Evolutionary conservation across 768 basidiomycete species (phyloP).

Genomic region (Tubosaeta sp.): DNA sequence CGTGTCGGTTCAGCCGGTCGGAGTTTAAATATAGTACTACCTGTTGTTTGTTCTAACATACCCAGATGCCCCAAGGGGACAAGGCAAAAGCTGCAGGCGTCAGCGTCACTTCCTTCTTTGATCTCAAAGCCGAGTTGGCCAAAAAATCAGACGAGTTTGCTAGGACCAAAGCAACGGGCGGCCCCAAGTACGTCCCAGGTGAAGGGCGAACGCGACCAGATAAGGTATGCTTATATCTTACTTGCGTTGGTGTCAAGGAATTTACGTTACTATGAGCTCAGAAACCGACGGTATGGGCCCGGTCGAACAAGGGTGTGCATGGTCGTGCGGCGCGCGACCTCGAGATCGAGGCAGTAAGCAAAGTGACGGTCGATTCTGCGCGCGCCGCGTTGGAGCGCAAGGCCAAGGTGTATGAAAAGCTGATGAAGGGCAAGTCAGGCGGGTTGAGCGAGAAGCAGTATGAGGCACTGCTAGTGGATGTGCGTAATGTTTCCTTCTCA

Average conservation of each 20-base stretch:
- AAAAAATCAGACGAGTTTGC: slow-evolving; percentile 55
- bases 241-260: neutral
- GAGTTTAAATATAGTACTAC: too few species aligned
- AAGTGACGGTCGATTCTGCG: slow-evolving; percentile 67
- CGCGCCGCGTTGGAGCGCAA: slow-evolving; percentile 72
- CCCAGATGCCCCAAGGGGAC: slow-evolving; percentile 43
- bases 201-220: slow-evolving; percentile 57
- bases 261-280: slow-evolving; percentile 21
- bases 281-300: slow-evolving; percentile 78
- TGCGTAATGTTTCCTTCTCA: slow-evolving; percentile 35
- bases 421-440: slow-evolving; percentile 72
- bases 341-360: slow-evolving; percentile 65
- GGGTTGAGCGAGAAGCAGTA: slow-evolving; percentile 75
- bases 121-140: slow-evolving; percentile 61
- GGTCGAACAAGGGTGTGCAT: slow-evolving; percentile 70
- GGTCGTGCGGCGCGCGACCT: slow-evolving; percentile 61
- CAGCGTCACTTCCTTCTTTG: slow-evolving; percentile 74
- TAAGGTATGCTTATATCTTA: slow-evolving; percentile 47
- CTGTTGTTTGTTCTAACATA: too few species aligned
- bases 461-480: slow-evolving; percentile 70
- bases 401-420: slow-evolving; percentile 74
- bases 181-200: slow-evolving; percentile 46
- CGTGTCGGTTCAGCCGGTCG: too few species aligned
- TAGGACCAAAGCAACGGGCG: slow-evolving; percentile 60
- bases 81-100: slow-evolving; percentile 66